Evolutionary conservation across 495 filamentous ascomycete genomes (phyloP).

Genomic region (Ramalina intermedia): DNA sequence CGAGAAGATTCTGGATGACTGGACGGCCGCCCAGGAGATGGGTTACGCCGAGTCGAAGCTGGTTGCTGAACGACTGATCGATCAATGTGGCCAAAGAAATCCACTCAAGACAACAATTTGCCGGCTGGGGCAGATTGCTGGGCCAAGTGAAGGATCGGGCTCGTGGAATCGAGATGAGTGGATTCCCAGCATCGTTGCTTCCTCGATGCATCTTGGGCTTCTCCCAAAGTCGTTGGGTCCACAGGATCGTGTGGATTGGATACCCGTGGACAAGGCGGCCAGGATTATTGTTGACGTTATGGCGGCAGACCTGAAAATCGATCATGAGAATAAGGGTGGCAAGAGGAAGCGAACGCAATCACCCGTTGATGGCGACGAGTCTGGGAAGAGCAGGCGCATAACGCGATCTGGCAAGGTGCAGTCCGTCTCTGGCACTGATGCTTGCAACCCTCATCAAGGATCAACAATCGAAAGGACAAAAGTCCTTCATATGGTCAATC

Average conservation of each 20-base stretch:
- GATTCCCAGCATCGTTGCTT: conserved; percentile 34
- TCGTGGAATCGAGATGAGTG: conserved; percentile 25
- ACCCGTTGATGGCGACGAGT: background rate
- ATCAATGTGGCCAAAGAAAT: conserved; percentile 21
- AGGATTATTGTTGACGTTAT: conserved; percentile 19
- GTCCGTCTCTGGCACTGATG: background rate
- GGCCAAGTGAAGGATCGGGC: conserved; percentile 19
- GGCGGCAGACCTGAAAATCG: background rate
- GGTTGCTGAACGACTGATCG: conserved; percentile 32
- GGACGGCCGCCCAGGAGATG: conserved; percentile 16
- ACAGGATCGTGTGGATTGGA: conserved; percentile 38
- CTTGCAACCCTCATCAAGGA: too few relatives aligned
- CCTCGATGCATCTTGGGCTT: conserved; percentile 24
- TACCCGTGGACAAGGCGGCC: conserved; percentile 30
- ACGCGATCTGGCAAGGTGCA: background rate
- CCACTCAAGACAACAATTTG: conserved; percentile 31
- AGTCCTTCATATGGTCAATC: conserved; percentile 2
- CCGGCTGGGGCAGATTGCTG: conserved; percentile 44
- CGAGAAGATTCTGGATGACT: conserved; percentile 17
- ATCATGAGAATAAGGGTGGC: background rate
- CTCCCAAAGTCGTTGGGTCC: conserved; percentile 25
- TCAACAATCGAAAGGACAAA: background rate
- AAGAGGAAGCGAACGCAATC: background rate
- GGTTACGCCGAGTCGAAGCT: conserved; percentile 33
- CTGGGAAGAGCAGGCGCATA: background rate